These are phyloP conservation scores for Dujonia santamariae DNA, from an alignment of 1,139 yeast species.

Conservation along the genomic window DNA sequence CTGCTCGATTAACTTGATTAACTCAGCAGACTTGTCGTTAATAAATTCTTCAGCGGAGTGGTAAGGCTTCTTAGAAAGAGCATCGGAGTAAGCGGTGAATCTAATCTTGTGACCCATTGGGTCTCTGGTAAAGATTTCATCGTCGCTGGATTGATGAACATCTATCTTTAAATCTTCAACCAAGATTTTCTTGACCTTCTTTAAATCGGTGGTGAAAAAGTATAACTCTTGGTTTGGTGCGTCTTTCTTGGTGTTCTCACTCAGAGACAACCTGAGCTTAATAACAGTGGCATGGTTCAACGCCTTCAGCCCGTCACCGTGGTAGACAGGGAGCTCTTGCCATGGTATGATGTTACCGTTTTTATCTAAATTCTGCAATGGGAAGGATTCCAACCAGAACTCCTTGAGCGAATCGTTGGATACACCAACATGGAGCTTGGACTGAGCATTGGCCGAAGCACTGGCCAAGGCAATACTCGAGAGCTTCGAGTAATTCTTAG, in stretches of 20 bases:
- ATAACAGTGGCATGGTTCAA: constrained; percentile 36
- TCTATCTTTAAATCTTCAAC: constrained; percentile 18
- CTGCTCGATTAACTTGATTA: constrained; percentile 11
- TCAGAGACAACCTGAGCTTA: constrained; percentile 54
- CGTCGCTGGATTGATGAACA: constrained; percentile 14
- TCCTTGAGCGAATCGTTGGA: constrained; percentile 65
- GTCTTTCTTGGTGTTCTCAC: constrained; percentile 10
- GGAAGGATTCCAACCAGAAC: constrained; percentile 69
- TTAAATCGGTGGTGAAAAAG: constrained; percentile 52
- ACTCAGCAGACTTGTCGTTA: constrained; percentile 16
- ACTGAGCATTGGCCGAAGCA: constrained; percentile 20
- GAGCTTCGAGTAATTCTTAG: constrained; percentile 51
- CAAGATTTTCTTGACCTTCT: constrained; percentile 33
- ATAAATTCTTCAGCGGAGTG: constrained; percentile 29
- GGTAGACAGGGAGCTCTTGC: constrained; percentile 54
- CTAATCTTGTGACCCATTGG: constrained; percentile 55
- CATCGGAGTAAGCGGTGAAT: constrained; percentile 36
- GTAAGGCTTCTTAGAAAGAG: constrained; percentile 27
- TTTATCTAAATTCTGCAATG: constrained; percentile 48
- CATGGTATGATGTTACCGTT: constrained; percentile 52
- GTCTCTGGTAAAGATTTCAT: constrained; percentile 35
- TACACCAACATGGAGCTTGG: constrained; percentile 45
- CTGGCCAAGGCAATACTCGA: constrained; percentile 40
- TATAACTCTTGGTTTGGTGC: constrained; percentile 24
- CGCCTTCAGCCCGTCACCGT: constrained; percentile 42